Conservation (phyloP, 2,329 filamentous ascomycete genomes). For the Aspergillus cejpii region DNA sequence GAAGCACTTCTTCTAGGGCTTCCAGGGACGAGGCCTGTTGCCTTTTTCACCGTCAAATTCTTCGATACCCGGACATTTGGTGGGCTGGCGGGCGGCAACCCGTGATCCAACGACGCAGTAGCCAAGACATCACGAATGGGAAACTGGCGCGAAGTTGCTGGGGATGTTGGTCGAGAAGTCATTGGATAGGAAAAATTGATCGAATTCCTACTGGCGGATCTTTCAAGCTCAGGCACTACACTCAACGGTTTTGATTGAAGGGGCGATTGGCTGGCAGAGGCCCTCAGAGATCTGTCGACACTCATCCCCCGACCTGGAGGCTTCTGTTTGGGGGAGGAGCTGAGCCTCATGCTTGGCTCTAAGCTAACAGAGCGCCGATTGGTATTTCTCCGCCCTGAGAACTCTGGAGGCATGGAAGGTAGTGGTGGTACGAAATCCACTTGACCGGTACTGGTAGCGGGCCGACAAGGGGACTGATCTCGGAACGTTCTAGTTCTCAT, state of each 20-base stretch:
- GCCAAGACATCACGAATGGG: slow-evolving; percentile 14
- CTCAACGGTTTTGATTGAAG: slow-evolving; percentile 18
- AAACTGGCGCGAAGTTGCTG: slow-evolving; percentile 19
- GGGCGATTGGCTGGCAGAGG: slow-evolving; percentile 8
- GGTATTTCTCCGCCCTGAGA: slow-evolving; percentile 25
- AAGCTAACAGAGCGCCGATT: slow-evolving; percentile 46
- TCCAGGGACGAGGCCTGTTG: slow-evolving; percentile 18
- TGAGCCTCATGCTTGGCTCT: slow-evolving; percentile 45
- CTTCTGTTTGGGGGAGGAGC: slow-evolving; percentile 39
- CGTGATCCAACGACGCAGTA: slow-evolving; percentile 13
- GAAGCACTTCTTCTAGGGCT: slow-evolving; percentile 23
- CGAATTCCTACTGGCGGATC: slow-evolving; percentile 38
- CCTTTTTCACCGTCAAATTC: slow-evolving; percentile 25
- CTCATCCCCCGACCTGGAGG: slow-evolving; percentile 35
- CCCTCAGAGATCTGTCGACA: slow-evolving; percentile 31
- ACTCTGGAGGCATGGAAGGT: slow-evolving; percentile 60
- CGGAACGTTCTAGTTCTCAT: slow-evolving; percentile 89
- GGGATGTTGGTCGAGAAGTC: slow-evolving; percentile 38
- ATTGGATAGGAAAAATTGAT: slow-evolving; percentile 47
- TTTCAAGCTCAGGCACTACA: slow-evolving; percentile 34
- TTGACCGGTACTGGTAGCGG: slow-evolving; percentile 41
- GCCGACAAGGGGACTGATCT: slow-evolving; percentile 57
- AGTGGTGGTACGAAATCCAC: slow-evolving; percentile 61
- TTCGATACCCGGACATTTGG: slow-evolving; percentile 21
- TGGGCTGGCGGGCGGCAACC: slow-evolving; percentile 20